These are phyloP conservation scores for Rhodotorula sp. DNA, from an alignment of 1,284 basidiomycete genomes.

Conservation along the genomic window DNA sequence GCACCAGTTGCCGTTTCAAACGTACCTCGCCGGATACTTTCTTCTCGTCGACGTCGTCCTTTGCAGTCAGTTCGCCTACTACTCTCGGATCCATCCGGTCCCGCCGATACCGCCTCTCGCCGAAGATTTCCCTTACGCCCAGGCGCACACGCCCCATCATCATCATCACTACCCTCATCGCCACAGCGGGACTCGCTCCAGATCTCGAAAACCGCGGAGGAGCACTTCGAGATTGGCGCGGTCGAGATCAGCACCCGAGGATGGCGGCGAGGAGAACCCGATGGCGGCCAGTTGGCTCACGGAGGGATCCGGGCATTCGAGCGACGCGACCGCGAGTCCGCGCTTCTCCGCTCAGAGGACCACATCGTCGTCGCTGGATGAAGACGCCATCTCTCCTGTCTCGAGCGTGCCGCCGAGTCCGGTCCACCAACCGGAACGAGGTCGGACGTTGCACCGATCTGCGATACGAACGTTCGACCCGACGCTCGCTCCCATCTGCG, in stretches of 20 bases:
- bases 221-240: not conserved
- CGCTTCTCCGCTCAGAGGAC: not conserved
- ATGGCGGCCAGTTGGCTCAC: constrained; percentile 71
- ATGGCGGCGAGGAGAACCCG: constrained; percentile 58
- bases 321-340: not conserved
- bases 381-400: not conserved
- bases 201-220: not conserved
- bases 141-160: constrained; percentile 40
- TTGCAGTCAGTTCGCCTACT: constrained; percentile 76
- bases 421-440: constrained; percentile 19
- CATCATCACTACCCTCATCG: constrained; percentile 35
- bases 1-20: constrained; percentile 93
- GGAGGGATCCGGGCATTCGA: constrained; percentile 50
- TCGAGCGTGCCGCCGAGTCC: constrained; percentile 20
- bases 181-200: constrained; percentile 13
- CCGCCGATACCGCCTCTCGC: constrained; percentile 23
- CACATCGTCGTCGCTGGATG: not conserved
- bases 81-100: constrained; percentile 48
- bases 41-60: constrained; percentile 73
- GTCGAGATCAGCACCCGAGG: constrained; percentile 1
- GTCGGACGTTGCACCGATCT: constrained; percentile 24
- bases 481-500: constrained; percentile 21
- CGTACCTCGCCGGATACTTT: constrained; percentile 82
- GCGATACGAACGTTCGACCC: constrained; percentile 16
- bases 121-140: constrained; percentile 39